Evolutionary conservation across 352 stramenopile genomes (phyloP).

Genomic region (Phytophthora palmivora): DNA sequence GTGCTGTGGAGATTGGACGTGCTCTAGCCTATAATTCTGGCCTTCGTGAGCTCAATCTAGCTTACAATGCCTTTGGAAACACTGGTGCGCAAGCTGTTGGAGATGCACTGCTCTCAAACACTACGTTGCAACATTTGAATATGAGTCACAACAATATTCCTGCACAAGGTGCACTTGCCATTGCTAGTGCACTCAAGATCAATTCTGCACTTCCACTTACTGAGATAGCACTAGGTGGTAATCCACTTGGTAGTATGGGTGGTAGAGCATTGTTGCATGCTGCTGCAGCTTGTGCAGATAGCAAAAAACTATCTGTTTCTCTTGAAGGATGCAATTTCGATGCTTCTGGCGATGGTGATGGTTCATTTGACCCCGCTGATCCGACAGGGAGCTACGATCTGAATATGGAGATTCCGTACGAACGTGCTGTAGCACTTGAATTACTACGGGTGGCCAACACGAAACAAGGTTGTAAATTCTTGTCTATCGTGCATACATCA

Average conservation of each 20-base stretch:
- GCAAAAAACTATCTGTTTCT: constrained; percentile 53
- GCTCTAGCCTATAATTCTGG: constrained; percentile 74
- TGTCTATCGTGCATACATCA: constrained; percentile 69
- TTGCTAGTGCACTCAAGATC: constrained; percentile 69
- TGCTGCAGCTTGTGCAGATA: constrained; percentile 61
- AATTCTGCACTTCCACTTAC: constrained; percentile 46
- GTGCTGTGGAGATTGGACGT: constrained; percentile 67
- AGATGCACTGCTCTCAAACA: constrained; percentile 70
- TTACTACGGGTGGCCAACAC: constrained; percentile 73
- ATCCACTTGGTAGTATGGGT: constrained; percentile 70
- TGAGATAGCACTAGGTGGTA: constrained; percentile 63
- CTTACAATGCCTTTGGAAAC: constrained; percentile 82
- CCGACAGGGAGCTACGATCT: constrained; percentile 78
- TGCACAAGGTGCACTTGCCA: constrained; percentile 62
- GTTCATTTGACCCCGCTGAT: constrained; percentile 75
- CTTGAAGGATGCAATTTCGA: constrained; percentile 86
- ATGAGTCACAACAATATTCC: constrained; percentile 86
- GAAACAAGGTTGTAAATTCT: constrained; percentile 84
- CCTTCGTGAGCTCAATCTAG: constrained; percentile 73
- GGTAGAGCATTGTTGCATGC: constrained; percentile 69
- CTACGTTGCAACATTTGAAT: constrained; percentile 61
- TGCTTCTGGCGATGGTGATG: constrained; percentile 56
- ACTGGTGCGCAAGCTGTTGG: constrained; percentile 70
- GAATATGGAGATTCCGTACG: constrained; percentile 81
- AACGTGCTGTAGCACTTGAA: constrained; percentile 74